phyloP scores from a whole-genome alignment of 352 stramenopile species.

The Nothophytophthora sp. region DNA sequence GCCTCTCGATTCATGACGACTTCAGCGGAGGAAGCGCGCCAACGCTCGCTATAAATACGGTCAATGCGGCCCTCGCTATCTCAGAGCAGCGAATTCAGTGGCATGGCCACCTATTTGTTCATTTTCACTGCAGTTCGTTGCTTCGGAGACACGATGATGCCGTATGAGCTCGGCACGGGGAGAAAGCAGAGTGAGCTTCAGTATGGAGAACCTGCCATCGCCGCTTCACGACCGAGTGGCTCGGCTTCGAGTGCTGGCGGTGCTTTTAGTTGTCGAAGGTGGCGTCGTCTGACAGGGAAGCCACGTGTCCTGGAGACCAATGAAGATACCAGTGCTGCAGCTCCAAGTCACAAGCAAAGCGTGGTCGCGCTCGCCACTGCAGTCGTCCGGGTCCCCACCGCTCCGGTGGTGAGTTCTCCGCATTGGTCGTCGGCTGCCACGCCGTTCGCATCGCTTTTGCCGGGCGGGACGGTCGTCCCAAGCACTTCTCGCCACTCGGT shows the following conservation, averaged over 20 bases:
- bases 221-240: constrained; percentile 5
- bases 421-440: constrained; percentile 21
- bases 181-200: constrained; percentile 23
- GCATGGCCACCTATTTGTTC: background rate
- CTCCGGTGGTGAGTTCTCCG: constrained; percentile 12
- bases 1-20: too few relatives aligned
- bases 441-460: constrained; percentile 26
- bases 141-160: constrained; percentile 3
- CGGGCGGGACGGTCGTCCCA: constrained; percentile 16
- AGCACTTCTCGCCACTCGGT: constrained; percentile 24
- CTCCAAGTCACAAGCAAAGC: constrained; percentile 2
- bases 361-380: background rate
- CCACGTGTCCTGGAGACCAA: constrained; percentile 13
- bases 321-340: background rate
- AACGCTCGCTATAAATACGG: constrained; percentile 30
- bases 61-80: background rate
- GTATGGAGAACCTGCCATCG: constrained; percentile 1
- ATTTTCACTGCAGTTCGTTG: too few relatives aligned
- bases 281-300: constrained; percentile 34
- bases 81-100: constrained; percentile 1
- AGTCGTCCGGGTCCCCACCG: constrained; percentile 18
- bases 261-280: constrained; percentile 48
- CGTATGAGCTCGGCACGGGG: constrained; percentile 8
- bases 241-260: constrained; percentile 21
- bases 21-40: too few relatives aligned